Conservation (phyloP, 1,284 basidiomycete genomes). For the Trametes versicolor region DNA sequence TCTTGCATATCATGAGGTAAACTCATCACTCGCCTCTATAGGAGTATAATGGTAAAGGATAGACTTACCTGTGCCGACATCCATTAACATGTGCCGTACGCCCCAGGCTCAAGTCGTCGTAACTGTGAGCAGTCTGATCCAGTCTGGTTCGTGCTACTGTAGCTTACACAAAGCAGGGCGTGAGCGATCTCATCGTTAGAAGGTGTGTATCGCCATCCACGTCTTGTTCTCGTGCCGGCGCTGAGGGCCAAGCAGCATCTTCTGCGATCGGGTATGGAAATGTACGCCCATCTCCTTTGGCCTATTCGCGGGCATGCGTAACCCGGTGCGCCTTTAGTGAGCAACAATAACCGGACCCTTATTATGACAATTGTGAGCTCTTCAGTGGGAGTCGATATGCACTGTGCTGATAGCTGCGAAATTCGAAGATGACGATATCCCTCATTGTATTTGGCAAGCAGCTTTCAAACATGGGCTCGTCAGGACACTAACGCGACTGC, state of each 20-base stretch:
- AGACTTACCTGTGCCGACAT: neutral
- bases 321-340: conserved; percentile 18
- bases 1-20: neutral
- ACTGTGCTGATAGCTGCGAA: neutral
- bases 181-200: conserved; percentile 33
- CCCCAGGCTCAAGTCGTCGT: conserved; percentile 31
- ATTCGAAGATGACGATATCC: conserved; percentile 20
- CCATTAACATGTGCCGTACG: neutral
- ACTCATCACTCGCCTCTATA: neutral
- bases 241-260: conserved; percentile 17
- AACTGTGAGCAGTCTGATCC: conserved; percentile 19
- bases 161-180: conserved; percentile 17
- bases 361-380: conserved; percentile 26
- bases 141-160: neutral
- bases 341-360: conserved; percentile 28
- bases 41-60: conserved; percentile 32
- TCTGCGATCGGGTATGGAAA: conserved; percentile 35
- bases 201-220: conserved; percentile 6
- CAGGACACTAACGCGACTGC: neutral
- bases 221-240: neutral
- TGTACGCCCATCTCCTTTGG: conserved; percentile 9
- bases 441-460: conserved; percentile 31
- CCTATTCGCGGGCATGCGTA: neutral
- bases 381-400: neutral
- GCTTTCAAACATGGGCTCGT: neutral